Conservation (phyloP, 1,139 yeast species). For the Spathaspora sp. region DNA sequence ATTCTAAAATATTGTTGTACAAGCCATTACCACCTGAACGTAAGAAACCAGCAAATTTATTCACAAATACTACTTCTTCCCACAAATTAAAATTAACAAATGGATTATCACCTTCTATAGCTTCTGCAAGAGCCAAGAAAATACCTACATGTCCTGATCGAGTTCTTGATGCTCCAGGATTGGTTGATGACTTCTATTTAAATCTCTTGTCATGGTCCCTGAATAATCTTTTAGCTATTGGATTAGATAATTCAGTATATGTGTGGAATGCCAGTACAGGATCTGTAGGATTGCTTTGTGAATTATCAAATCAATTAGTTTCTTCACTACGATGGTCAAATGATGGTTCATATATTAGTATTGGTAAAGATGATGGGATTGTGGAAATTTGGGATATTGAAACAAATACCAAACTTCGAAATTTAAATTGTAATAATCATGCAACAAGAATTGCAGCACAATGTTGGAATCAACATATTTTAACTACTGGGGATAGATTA, state of each 20-base stretch:
- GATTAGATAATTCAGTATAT: constrained; percentile 79
- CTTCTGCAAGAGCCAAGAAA: constrained; percentile 60
- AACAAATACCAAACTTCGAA: constrained; percentile 67
- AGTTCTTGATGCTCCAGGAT: constrained; percentile 94
- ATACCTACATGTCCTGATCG: constrained; percentile 89
- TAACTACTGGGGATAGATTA: constrained; percentile 80
- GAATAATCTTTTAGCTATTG: constrained; percentile 83
- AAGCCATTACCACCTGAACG: constrained; percentile 86
- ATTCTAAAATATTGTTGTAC: constrained; percentile 81
- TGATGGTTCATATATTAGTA: constrained; percentile 83
- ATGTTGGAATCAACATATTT: constrained; percentile 79
- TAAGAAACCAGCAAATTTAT: constrained; percentile 53
- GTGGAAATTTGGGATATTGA: constrained; percentile 96
- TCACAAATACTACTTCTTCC: constrained; percentile 22
- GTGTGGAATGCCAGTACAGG: constrained; percentile 93
- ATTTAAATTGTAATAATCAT: constrained; percentile 68
- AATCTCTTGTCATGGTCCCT: constrained; percentile 88
- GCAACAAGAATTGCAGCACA: constrained; percentile 75
- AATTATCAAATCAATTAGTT: constrained; percentile 54
- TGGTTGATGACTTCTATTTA: constrained; percentile 88
- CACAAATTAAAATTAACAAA: constrained; percentile 17
- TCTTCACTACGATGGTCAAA: constrained; percentile 89
- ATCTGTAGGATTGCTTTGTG: constrained; percentile 68
- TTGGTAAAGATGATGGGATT: constrained; percentile 83
- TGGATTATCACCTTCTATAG: constrained; percentile 44